Evolutionary conservation across 176 grass and related monocot genomes (phyloP), one percentile per base, ranked within the genome.

Genomic region (Phragmites australis): DNA sequence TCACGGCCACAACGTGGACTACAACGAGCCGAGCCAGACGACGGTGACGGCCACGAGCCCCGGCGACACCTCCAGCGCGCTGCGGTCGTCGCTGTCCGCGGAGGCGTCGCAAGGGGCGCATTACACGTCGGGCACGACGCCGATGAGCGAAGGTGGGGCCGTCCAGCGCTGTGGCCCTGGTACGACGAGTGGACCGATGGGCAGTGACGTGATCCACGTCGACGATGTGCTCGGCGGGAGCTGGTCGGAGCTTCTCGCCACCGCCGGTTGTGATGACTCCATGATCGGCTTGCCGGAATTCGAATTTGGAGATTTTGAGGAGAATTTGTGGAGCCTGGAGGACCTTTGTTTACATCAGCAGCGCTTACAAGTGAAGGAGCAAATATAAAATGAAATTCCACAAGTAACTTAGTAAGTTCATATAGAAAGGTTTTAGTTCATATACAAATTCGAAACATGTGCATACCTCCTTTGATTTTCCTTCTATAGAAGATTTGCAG

Each of bases 291-390:
- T 90, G 43, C 82, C 83, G 22, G 92, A 91, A 40, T 87, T 93
- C 0, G 95, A 87, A 7, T 50, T 91, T 7, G 87, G 57, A 8
- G 87, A 68, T 12, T 82, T 90, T 12, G 87, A 73, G 18, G 91
- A 91, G 51, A 88, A 65, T 27, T 66, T 88, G 55, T 93, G 91
- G 91, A 90, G 85, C 78, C 65, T 90, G 18, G 94, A 93, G 47
- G 91, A 97, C 63, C 72, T 85, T 30, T 91, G 79, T 84, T 69
- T 87, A 27, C 70, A 70, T 41, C 75, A 87, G 78, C 70, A 59
- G 17, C 75, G 44, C 31, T 76, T 5, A 37, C 34, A 21, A 52
- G 6, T 21, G 57, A 74, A 5, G 27, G 9, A 43, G 6, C 52
- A n/a, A 16, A 6, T 59, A 8, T 21, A 19, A 8, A 27, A 77